Evolutionary conservation across 495 filamentous ascomycete genomes (phyloP), one percentile per base, ranked within the genome.

Genomic region (Geoglossum glabrum): DNA sequence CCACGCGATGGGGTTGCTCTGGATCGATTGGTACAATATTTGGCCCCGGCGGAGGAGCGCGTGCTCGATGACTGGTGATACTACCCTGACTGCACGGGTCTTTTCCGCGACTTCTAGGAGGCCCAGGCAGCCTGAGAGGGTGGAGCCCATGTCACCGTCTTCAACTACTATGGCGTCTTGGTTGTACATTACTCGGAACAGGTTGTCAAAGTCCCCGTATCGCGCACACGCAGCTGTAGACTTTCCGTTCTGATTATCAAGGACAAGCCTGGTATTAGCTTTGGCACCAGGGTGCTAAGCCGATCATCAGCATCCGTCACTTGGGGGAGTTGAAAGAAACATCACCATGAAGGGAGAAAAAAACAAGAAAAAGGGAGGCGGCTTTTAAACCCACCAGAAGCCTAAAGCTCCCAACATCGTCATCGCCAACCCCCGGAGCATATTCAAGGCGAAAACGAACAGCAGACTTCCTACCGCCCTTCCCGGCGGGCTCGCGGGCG

Each of bases 121-220:
- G 0, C 62, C 62, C 27, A 65, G 26, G 28, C 62, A 64, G 59
- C 66, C 65, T 10, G 59, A 50, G 17, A 71, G 64, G 8, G 68
- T 61, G 31, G 52, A 61, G 25, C 28, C 28, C 46, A 69, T 50
- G 51, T 61, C n/a, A n/a, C 62, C 3, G 55, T 34, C 49, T 54
- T 66, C 62, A 25, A 65, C 62, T 28, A 77, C 59, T 0, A 60
- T 56, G 6, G 73, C 59, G 2, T 56, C 54, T 0, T 58, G 34
- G 30, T 67, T 61, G 65, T 78, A 75, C 55, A 75, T 66, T 40
- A 71, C 67, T 40, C 70, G 63, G 50, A 77, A 64, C 4, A 77
- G 61, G 51, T 66, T 67, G 43, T 68, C 67, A 59, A 70, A 74
- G 38, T 66, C 50, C 10, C 62, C 43, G 60, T 60, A 40, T 2